Evolutionary conservation across 164 flowering plant species (phyloP).

Genomic region (Euptelea pleiosperma): DNA sequence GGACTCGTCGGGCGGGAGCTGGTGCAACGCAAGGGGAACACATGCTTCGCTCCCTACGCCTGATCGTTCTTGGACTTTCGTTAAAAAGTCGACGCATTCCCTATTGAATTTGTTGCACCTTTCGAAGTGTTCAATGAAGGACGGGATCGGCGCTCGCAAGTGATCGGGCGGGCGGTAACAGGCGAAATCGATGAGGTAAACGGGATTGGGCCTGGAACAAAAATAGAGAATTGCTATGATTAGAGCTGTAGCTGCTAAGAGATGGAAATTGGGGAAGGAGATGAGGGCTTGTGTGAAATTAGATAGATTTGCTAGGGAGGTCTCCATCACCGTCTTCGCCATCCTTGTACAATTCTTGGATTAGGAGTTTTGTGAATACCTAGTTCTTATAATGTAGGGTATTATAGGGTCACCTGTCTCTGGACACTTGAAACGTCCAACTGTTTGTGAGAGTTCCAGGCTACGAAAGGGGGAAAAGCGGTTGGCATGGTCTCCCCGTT

Average conservation of each 20-base stretch:
- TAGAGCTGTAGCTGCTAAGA: conserved; percentile 16
- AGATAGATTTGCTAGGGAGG: background rate
- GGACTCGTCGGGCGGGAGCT: conserved; percentile 34
- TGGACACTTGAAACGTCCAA: too few relatives aligned
- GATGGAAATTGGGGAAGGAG: conserved; percentile 14
- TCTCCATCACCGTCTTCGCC: background rate
- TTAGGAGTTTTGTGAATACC: background rate
- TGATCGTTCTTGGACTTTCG: conserved; percentile 30
- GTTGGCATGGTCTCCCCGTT: too few relatives aligned
- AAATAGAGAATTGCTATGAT: conserved; percentile 7
- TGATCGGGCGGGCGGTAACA: conserved; percentile 43
- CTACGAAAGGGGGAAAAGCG: too few relatives aligned
- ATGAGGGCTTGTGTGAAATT: background rate
- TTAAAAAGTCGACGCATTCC: conserved; percentile 31
- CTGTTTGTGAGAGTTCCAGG: too few relatives aligned
- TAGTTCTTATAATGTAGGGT: background rate
- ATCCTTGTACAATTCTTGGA: conserved; percentile 10
- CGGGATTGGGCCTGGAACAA: conserved; percentile 19
- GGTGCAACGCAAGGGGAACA: conserved; percentile 26
- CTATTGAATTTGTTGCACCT: background rate
- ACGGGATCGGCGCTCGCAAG: conserved; percentile 29
- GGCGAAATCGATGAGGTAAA: conserved; percentile 53
- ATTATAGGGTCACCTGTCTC: too few relatives aligned
- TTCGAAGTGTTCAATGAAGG: conserved; percentile 35
- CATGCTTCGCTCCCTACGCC: conserved; percentile 47